These are phyloP conservation scores for Naganishia onofrii DNA, from an alignment of 768 basidiomycete species.

Conservation along the genomic window DNA sequence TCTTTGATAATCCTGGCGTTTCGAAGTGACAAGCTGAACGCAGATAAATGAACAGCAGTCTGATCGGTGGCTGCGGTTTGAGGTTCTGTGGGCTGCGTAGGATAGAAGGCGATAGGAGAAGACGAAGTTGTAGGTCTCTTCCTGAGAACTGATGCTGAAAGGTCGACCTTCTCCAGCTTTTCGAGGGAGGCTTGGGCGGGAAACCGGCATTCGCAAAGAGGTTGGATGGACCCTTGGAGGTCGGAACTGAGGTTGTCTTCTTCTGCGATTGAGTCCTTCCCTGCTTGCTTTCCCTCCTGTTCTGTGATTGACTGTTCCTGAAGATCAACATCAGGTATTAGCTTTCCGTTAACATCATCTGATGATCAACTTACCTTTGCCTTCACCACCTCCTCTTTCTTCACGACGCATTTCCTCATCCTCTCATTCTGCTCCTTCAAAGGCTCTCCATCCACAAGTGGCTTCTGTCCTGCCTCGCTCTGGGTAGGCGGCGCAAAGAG, in stretches of 20 bases:
- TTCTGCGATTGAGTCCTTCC: slow-evolving; percentile 32
- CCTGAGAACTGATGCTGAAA: background rate
- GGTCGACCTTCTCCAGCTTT: background rate
- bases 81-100: slow-evolving; percentile 41
- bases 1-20: slow-evolving; percentile 83
- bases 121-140: slow-evolving; percentile 6
- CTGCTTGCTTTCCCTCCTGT: slow-evolving; percentile 28
- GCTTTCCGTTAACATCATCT: no score
- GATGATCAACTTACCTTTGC: slow-evolving; percentile 57
- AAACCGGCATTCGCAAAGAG: background rate
- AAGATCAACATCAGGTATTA: no score
- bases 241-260: slow-evolving; percentile 10
- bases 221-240: slow-evolving; percentile 19
- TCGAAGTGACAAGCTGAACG: slow-evolving; percentile 56
- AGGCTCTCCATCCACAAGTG: slow-evolving; percentile 36
- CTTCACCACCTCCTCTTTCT: slow-evolving; percentile 50
- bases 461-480: slow-evolving; percentile 38
- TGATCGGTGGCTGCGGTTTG: no score
- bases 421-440: slow-evolving; percentile 39
- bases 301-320: no score
- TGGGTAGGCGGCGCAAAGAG: slow-evolving; percentile 44
- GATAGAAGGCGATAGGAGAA: slow-evolving; percentile 41
- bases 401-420: slow-evolving; percentile 53
- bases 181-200: slow-evolving; percentile 24
- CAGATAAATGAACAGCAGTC: no score